phyloP scores from a whole-genome alignment of 2,329 filamentous ascomycete genomes.

The Arthrobotrys pseudoclavata region DNA sequence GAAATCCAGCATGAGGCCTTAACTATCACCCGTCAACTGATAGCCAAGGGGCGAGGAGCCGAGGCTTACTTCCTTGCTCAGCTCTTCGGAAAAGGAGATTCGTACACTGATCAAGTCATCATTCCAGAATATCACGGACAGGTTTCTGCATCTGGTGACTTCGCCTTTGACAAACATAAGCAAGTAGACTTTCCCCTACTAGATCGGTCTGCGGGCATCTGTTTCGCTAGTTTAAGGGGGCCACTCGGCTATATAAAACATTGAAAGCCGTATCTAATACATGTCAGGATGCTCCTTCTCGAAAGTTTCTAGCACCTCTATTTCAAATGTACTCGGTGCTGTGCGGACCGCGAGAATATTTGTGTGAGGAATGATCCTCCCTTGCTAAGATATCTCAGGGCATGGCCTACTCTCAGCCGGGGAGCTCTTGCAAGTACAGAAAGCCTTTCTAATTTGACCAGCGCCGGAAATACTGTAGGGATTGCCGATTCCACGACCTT shows the following conservation, averaged over 20 bases:
- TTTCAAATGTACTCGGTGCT: background rate
- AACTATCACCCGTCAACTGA: background rate
- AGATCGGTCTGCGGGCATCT: conserved; percentile 13
- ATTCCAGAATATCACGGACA: background rate
- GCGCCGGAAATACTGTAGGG: background rate
- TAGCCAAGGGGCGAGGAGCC: background rate
- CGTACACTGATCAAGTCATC: background rate
- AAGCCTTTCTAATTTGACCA: background rate
- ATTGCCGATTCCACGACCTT: background rate
- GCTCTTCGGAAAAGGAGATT: background rate
- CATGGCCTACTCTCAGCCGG: background rate
- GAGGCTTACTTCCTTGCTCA: conserved; percentile 16
- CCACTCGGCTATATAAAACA: background rate
- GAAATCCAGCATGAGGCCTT: background rate
- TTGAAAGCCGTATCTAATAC: background rate
- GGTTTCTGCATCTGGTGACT: background rate
- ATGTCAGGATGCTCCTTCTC: background rate
- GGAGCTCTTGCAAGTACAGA: no score
- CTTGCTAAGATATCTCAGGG: background rate
- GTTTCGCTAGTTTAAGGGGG: conserved; percentile 20
- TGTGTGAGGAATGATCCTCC: background rate
- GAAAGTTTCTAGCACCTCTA: background rate
- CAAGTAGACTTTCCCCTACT: background rate
- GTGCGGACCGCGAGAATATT: background rate
- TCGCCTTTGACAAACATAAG: background rate